Percentiles rank a stretch among this genome's conserved stretches.
phyloP scores from a whole-genome alignment of 1,139 yeast genomes.

The Yamadazyma pseudoaaseri region DNA sequence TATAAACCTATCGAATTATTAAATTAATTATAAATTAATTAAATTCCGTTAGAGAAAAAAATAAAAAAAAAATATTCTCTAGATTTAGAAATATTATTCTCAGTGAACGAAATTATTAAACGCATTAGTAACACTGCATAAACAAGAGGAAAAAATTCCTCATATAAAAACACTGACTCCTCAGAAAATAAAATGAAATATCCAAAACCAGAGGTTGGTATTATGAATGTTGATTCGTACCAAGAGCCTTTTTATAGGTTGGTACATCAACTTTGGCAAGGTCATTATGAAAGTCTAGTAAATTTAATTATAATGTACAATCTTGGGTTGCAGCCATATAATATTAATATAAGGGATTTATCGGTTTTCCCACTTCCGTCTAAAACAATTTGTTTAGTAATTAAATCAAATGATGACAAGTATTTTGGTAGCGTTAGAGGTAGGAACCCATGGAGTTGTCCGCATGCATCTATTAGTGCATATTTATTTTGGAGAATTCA shows the following conservation, averaged over 20 bases:
- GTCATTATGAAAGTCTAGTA: slow-evolving; percentile 24
- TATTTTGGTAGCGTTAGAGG: slow-evolving; percentile 28
- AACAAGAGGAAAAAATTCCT: neutral
- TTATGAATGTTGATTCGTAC: neutral
- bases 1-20: neutral
- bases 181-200: neutral
- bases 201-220: neutral
- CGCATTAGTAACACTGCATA: too few species aligned
- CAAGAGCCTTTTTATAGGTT: neutral
- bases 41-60: neutral
- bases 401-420: neutral
- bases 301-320: slow-evolving; percentile 28
- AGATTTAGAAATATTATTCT: too few species aligned
- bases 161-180: neutral
- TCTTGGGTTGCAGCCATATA: slow-evolving; percentile 20
- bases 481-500: slow-evolving; percentile 33
- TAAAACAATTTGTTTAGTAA: slow-evolving; percentile 8
- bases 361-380: slow-evolving; percentile 14
- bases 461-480: slow-evolving; percentile 27
- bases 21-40: too few species aligned
- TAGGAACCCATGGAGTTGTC: slow-evolving; percentile 28
- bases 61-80: too few species aligned
- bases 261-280: slow-evolving; percentile 7
- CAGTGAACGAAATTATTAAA: too few species aligned
- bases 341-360: slow-evolving; percentile 23